Percentiles rank a stretch among this genome's conserved stretches.
These are phyloP conservation scores for Dendrobium huoshanense DNA, from an alignment of 106 monocot species.

Conservation along the genomic window DNA sequence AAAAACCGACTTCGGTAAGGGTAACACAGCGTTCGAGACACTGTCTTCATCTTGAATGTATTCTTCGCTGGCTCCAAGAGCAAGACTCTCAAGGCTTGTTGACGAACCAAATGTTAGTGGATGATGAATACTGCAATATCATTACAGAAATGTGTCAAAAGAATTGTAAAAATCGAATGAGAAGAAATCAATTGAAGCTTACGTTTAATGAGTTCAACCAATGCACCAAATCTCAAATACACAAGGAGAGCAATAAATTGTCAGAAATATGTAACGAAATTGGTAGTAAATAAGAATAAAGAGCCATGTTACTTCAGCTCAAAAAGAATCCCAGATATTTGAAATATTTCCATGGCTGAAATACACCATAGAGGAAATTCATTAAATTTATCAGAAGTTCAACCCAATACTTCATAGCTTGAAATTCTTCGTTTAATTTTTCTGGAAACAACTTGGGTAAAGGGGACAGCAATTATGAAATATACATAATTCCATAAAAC, in stretches of 20 bases:
- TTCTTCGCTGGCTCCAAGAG: conserved; percentile 33
- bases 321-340: not conserved
- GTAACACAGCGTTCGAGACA: conserved; percentile 22
- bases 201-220: not conserved
- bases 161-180: not conserved
- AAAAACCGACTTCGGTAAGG: conserved; percentile 23
- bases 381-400: conserved; percentile 1
- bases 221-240: not conserved
- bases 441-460: not conserved
- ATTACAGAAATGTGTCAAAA: not conserved
- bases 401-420: not conserved
- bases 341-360: not conserved
- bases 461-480: not conserved
- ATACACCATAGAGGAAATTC: not conserved
- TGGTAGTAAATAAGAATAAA: not conserved
- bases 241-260: not conserved
- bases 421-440: not conserved
- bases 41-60: conserved; percentile 42
- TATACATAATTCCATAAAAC: not conserved
- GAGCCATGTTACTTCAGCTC: not conserved
- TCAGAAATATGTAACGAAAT: not conserved
- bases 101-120: conserved; percentile 80
- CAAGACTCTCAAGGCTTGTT: conserved; percentile 52
- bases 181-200: not conserved
- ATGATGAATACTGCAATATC: conserved; percentile 40